Percentiles rank a stretch among this genome's conserved stretches.
Conservation (phyloP, 2,329 filamentous ascomycete genomes). For the Pezicula radicicola region DNA sequence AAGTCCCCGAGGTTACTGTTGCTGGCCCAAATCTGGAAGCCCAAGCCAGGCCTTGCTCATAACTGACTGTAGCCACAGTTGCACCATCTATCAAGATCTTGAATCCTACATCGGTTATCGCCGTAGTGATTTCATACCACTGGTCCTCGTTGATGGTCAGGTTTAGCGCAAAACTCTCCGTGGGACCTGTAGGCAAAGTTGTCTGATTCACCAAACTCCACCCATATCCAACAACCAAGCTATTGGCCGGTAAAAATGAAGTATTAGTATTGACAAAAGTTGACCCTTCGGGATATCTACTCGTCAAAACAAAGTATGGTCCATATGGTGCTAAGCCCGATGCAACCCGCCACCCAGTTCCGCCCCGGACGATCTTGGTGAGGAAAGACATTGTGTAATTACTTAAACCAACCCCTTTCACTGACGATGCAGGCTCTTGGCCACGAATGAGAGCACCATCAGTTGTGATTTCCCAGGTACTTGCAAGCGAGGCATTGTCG, state of each 20-base stretch:
- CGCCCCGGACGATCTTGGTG: slow-evolving; percentile 34
- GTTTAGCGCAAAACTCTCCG: slow-evolving; percentile 24
- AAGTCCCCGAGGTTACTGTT: slow-evolving; percentile 27
- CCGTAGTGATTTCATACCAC: slow-evolving; percentile 37
- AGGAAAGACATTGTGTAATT: slow-evolving; percentile 36
- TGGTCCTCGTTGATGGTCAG: slow-evolving; percentile 27
- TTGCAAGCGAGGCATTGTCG: slow-evolving; percentile 31
- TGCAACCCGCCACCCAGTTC: slow-evolving; percentile 35
- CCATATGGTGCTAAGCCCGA: slow-evolving; percentile 12
- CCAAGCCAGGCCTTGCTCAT: slow-evolving; percentile 10
- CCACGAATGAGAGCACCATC: slow-evolving; percentile 34
- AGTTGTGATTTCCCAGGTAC: slow-evolving; percentile 31
- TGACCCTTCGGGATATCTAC: slow-evolving; percentile 18
- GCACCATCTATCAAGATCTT: slow-evolving; percentile 26
- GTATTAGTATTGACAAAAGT: slow-evolving; percentile 32
- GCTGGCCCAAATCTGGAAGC: slow-evolving; percentile 5
- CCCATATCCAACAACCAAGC: slow-evolving; percentile 30
- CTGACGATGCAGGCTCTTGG: slow-evolving; percentile 27
- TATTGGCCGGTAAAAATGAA: slow-evolving; percentile 32
- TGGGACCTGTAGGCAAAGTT: slow-evolving; percentile 23
- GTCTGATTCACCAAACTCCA: slow-evolving; percentile 34
- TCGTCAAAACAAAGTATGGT: slow-evolving; percentile 5
- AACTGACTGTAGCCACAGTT: slow-evolving; percentile 5
- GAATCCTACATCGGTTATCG: slow-evolving; percentile 25
- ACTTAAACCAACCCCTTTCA: slow-evolving; percentile 17